Evolutionary conservation across 140 eudicot genomes (phyloP).

Genomic region (Oenanthe javanica): DNA sequence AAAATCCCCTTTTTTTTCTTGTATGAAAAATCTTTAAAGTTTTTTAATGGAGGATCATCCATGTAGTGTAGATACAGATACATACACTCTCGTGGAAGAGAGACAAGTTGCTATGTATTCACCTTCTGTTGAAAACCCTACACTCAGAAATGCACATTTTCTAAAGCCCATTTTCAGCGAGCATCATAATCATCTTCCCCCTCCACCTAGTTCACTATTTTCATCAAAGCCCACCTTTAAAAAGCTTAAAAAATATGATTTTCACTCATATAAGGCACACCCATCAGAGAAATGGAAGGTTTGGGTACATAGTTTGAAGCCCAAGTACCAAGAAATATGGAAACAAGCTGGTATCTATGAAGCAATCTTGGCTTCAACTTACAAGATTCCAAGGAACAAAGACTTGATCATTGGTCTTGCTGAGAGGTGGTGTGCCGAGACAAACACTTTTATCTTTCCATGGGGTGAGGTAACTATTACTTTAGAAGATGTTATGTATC

Average conservation of each 20-base stretch:
- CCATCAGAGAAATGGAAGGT: neutral
- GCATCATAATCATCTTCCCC: neutral
- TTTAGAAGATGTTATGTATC: neutral
- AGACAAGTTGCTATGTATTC: neutral
- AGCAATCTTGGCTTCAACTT: neutral
- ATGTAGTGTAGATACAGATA: too few species aligned
- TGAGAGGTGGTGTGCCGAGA: conserved; percentile 1
- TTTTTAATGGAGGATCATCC: neutral
- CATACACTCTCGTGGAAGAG: neutral
- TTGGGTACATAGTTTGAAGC: neutral
- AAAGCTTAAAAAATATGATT: neutral
- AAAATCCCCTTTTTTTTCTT: neutral
- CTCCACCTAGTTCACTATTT: neutral
- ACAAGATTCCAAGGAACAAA: neutral
- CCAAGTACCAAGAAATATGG: neutral
- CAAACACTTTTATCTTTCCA: neutral
- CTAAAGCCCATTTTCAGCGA: neutral
- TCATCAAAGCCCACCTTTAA: neutral
- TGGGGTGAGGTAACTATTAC: conserved; percentile 5
- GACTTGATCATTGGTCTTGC: conserved; percentile 1
- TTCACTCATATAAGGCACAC: neutral
- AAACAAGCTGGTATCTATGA: neutral
- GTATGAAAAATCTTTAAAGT: neutral
- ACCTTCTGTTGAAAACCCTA: neutral
- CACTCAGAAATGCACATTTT: neutral